A percentile compares a stretch with the other conserved stretches of the same genome.
These are phyloP conservation scores for Leptosphaerulina australis DNA, from an alignment of 2,329 filamentous ascomycete species.

Conservation along the genomic window DNA sequence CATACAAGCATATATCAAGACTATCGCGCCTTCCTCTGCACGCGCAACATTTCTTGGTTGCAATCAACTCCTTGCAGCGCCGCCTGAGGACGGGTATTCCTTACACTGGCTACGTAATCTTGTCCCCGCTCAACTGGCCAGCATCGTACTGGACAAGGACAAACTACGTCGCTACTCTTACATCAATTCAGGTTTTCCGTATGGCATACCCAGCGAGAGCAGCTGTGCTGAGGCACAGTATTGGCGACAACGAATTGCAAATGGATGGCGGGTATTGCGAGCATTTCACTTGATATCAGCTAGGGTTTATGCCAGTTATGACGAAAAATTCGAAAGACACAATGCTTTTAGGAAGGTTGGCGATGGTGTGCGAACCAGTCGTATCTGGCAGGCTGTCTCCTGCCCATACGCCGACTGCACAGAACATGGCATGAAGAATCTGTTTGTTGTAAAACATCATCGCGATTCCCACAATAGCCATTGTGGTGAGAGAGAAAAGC, in stretches of 20 bases:
- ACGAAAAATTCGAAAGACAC: constrained; percentile 8
- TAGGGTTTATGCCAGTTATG: constrained; percentile 11
- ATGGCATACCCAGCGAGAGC: constrained; percentile 26
- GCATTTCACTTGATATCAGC: constrained; percentile 22
- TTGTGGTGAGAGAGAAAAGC: not conserved
- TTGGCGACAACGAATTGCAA: constrained; percentile 21
- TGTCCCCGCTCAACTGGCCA: constrained; percentile 24
- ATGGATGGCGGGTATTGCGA: constrained; percentile 24
- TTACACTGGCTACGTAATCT: constrained; percentile 21
- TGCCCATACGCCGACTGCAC: constrained; percentile 25
- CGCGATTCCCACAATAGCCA: constrained; percentile 8
- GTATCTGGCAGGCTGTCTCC: constrained; percentile 23
- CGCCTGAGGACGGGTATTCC: constrained; percentile 10
- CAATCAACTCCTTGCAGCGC: constrained; percentile 8
- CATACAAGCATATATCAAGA: constrained; percentile 21
- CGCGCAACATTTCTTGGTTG: constrained; percentile 19
- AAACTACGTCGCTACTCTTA: constrained; percentile 25
- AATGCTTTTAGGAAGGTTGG: constrained; percentile 20
- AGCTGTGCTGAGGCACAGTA: constrained; percentile 13
- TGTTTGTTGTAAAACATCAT: constrained; percentile 13
- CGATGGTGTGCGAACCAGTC: constrained; percentile 19
- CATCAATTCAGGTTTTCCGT: constrained; percentile 24
- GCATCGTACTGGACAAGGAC: constrained; percentile 26
- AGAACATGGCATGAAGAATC: constrained; percentile 22
- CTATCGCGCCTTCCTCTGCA: constrained; percentile 24